These are phyloP conservation scores for Fusarium compactum DNA, from an alignment of 2,329 filamentous ascomycete species.

Conservation along the genomic window DNA sequence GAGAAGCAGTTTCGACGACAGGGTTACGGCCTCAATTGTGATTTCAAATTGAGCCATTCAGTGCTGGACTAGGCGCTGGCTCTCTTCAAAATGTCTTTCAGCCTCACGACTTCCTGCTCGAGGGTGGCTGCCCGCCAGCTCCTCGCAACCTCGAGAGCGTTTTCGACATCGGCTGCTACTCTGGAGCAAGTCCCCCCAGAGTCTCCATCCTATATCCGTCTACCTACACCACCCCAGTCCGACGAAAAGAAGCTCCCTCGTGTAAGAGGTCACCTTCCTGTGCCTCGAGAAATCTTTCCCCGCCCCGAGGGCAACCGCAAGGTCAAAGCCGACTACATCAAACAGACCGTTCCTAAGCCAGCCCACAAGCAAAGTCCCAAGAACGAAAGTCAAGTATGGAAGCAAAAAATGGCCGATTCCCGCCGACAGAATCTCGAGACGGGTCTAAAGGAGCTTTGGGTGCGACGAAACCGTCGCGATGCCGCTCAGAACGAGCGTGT, in stretches of 20 bases:
- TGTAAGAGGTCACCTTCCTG: conserved; percentile 83
- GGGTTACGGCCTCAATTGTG: conserved; percentile 37
- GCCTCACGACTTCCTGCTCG: conserved; percentile 41
- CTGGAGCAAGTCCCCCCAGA: conserved; percentile 78
- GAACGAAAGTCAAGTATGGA: conserved; percentile 68
- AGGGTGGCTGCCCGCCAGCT: conserved; percentile 47
- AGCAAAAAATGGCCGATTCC: conserved; percentile 76
- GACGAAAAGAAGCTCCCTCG: conserved; percentile 60
- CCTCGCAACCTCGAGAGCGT: conserved; percentile 45
- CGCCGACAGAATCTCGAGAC: conserved; percentile 79
- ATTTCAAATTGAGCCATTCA: conserved; percentile 24
- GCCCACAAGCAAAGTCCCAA: conserved; percentile 53
- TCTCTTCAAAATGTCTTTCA: conserved; percentile 48
- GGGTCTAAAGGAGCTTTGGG: conserved; percentile 77
- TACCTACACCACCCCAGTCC: conserved; percentile 82
- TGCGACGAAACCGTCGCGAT: conserved; percentile 68
- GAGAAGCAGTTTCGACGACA: conserved; percentile 30
- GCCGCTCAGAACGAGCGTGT: conserved; percentile 54
- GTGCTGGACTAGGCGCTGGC: conserved; percentile 19
- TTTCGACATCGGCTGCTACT: conserved; percentile 54
- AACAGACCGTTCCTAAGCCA: conserved; percentile 68
- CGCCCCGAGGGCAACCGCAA: conserved; percentile 69
- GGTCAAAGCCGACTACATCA: conserved; percentile 69
- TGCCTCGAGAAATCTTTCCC: conserved; percentile 84
- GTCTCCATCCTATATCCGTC: conserved; percentile 86